Evolutionary conservation across 345 rosid genomes (phyloP), one percentile per base, ranked within the genome.

Genomic region (Clausena lansium): DNA sequence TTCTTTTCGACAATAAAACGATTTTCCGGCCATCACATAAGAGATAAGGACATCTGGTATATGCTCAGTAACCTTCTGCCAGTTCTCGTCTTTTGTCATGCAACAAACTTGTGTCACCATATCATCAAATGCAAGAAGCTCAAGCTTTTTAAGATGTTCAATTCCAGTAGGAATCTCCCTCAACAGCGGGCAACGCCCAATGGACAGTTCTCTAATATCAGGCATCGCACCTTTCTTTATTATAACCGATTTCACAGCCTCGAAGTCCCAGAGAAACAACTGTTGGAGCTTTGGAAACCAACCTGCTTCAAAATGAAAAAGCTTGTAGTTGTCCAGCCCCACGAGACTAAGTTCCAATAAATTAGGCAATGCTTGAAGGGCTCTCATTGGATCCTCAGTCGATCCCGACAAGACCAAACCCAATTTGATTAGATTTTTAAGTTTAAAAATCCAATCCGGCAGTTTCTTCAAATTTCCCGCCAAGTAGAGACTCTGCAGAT

Each of bases 311-410:
- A 30, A 30, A 30, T 30, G 32, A 30, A 30, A 30, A 30, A 30
- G 2, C 25, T 11, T 22, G 7, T 36, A 50, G 2, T 22, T 27
- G 52, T 45, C 62, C 4, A 30, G 19, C n/a, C 54, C 64, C 3
- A 11, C 28, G 17, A 78, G 17, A 64, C 54, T 6, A 13, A 78
- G 61, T 71, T 71, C 54, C 63, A 71, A 30, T 30, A 73, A 19
- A 73, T 57, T 39, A 11, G 81, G 73, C n/a, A 73, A 32, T 28
- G 9, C 60, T 41, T 73, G 73, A 11, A 79, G 73, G 10, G 7
- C 35, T 1, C 10, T 24, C 19, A 79, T 28, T 30, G 77, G 67
- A 45, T 33, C 41, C 5, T 25, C 8, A 2, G 9, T 15, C 7
- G 66, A 41, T 67, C 24, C 74, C 10, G 67, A 54, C 68, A 41